phyloP scores from a whole-genome alignment of 1,284 basidiomycete genomes.

The Heterobasidion irregulare region DNA sequence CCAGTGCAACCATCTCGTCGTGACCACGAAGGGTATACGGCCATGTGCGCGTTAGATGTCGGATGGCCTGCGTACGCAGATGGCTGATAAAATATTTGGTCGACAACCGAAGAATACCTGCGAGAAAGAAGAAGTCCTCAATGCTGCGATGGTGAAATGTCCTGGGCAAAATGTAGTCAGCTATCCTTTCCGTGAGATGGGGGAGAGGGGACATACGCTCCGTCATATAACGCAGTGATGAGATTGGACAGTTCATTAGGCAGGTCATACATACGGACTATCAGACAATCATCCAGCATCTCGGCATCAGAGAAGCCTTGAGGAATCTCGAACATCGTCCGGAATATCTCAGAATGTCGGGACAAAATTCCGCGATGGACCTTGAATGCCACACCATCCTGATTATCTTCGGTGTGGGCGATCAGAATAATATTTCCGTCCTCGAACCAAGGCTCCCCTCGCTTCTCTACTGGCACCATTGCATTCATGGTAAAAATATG shows the following conservation, averaged over 20 bases:
- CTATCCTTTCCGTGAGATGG: background rate
- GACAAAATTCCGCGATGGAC: constrained; percentile 51
- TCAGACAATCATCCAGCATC: constrained; percentile 35
- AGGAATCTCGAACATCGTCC: constrained; percentile 48
- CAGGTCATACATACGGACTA: constrained; percentile 45
- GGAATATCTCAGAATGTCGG: constrained; percentile 52
- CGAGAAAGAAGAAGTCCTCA: constrained; percentile 44
- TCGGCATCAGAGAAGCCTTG: constrained; percentile 28
- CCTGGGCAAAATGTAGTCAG: constrained; percentile 8
- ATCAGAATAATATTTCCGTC: constrained; percentile 50
- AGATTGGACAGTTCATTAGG: constrained; percentile 45
- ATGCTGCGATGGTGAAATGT: constrained; percentile 31
- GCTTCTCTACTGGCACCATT: constrained; percentile 10
- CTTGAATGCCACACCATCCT: constrained; percentile 33
- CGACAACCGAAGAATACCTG: constrained; percentile 44
- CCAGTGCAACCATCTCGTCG: constrained; percentile 45
- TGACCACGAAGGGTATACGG: constrained; percentile 43
- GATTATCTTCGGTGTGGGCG: constrained; percentile 23
- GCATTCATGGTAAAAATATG: background rate
- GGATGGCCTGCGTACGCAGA: constrained; percentile 40
- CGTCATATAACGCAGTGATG: constrained; percentile 49
- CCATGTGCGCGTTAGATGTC: constrained; percentile 43
- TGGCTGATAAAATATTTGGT: constrained; percentile 50
- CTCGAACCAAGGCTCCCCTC: constrained; percentile 46
- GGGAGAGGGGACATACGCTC: constrained; percentile 33